Percentiles rank a stretch among this genome's conserved stretches.
Evolutionary conservation across 202 grass and related monocot genomes (phyloP).

Genomic region (Musa balbisiana): DNA sequence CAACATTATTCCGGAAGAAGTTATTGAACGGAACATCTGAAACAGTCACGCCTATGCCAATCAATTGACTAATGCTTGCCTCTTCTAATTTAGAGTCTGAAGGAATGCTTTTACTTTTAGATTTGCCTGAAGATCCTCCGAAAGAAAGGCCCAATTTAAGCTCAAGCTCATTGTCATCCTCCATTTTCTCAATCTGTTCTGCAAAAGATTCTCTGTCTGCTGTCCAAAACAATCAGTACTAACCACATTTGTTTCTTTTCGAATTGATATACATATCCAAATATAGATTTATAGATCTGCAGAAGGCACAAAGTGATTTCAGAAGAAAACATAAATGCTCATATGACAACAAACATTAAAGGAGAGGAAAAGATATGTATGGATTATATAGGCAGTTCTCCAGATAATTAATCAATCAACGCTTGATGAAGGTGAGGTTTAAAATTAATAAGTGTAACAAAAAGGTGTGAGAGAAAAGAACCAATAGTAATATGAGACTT

Average conservation of each 20-base stretch:
- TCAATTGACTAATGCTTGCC: constrained; percentile 54
- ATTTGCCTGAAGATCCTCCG: constrained; percentile 61
- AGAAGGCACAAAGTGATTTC: neutral
- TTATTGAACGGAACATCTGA: constrained; percentile 56
- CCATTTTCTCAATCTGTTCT: constrained; percentile 35
- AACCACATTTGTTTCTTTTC: neutral
- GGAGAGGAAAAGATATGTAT: neutral
- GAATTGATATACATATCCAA: neutral
- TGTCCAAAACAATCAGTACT: neutral
- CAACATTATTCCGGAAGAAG: constrained; percentile 40
- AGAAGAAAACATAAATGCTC: neutral
- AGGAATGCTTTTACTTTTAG: constrained; percentile 42
- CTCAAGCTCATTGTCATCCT: constrained; percentile 82
- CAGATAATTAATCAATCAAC: no score
- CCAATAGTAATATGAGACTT: neutral
- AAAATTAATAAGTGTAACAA: neutral
- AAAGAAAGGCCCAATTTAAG: constrained; percentile 87
- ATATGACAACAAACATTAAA: neutral
- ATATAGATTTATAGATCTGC: neutral
- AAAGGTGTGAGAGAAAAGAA: neutral
- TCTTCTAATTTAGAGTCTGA: constrained; percentile 57
- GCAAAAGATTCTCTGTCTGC: no score
- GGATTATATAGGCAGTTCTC: neutral
- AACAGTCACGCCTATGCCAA: constrained; percentile 23
- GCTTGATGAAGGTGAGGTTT: no score